Conservation (phyloP, 1,284 basidiomycete species). For the Neonothopanus nambi region DNA sequence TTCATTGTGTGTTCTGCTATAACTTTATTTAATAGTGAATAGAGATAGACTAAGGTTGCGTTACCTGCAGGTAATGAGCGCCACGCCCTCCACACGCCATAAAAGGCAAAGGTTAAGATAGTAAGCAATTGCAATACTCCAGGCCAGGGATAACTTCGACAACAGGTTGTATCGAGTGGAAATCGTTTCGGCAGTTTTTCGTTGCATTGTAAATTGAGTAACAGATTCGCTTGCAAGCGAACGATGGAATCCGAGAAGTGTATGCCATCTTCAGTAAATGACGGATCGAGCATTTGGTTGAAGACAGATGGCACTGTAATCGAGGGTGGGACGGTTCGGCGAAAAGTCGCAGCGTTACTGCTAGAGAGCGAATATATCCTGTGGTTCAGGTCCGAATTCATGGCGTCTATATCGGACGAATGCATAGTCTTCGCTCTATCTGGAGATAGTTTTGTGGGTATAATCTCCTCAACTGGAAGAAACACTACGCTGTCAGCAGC, state of each 20-base stretch:
- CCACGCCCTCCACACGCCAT: constrained; percentile 54
- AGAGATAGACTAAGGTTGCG: neutral
- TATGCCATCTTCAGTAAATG: constrained; percentile 79
- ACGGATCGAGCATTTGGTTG: constrained; percentile 73
- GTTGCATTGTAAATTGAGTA: constrained; percentile 85
- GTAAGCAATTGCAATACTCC: constrained; percentile 61
- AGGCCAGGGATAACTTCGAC: constrained; percentile 72
- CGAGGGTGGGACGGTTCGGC: constrained; percentile 32
- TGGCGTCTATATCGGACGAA: constrained; percentile 78
- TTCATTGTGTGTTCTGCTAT: constrained; percentile 5
- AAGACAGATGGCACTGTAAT: constrained; percentile 73
- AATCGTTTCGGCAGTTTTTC: constrained; percentile 67
- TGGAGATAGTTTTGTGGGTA: constrained; percentile 58
- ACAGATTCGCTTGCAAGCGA: constrained; percentile 71
- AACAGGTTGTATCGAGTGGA: constrained; percentile 83
- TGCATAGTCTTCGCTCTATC: constrained; percentile 70
- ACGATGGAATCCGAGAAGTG: constrained; percentile 73
- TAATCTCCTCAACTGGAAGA: constrained; percentile 73
- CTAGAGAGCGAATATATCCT: constrained; percentile 51
- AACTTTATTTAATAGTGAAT: neutral
- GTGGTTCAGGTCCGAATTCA: constrained; percentile 83
- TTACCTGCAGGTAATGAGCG: constrained; percentile 24
- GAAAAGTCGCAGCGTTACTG: constrained; percentile 32
- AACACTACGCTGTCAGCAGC: constrained; percentile 74
- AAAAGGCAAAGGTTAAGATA: constrained; percentile 51